A percentile compares a stretch with the other conserved stretches of the same genome.
phyloP scores from a whole-genome alignment of 352 stramenopile species.

The Hyphochytrium catenoides region DNA sequence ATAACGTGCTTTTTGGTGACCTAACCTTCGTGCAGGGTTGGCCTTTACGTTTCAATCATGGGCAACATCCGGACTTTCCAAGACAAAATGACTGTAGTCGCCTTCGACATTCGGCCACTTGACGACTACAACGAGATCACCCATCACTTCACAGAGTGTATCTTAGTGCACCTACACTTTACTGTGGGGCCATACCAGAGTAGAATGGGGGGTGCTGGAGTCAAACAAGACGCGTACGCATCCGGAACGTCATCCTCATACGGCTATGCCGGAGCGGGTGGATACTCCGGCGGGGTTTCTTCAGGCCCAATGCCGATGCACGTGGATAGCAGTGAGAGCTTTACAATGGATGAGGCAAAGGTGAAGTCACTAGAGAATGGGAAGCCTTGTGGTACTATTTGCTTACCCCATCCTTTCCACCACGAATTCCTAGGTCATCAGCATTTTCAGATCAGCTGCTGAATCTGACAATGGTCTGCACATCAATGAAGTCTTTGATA shows the following conservation, averaged over 20 bases:
- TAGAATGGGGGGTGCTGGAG: no score
- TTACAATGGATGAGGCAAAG: no score
- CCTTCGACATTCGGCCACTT: conserved; percentile 55
- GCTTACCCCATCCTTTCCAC: not conserved
- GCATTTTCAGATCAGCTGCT: conserved; percentile 10
- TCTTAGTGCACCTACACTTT: conserved; percentile 70
- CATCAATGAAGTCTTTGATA: conserved; percentile 42
- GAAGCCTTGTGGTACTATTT: no score
- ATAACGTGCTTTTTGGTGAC: not conserved
- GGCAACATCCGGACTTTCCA: conserved; percentile 76
- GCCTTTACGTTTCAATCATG: conserved; percentile 67
- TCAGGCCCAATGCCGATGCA: no score
- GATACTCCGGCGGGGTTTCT: no score
- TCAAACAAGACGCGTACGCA: no score
- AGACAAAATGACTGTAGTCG: conserved; percentile 54
- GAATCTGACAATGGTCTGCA: conserved; percentile 29
- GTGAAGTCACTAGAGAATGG: no score
- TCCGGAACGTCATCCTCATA: no score
- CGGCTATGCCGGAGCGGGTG: no score
- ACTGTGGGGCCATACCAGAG: conserved; percentile 29
- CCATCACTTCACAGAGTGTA: conserved; percentile 78
- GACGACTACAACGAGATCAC: conserved; percentile 81
- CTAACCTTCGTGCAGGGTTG: conserved; percentile 15
- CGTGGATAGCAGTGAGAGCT: no score
- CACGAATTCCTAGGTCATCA: conserved; percentile 17